phyloP scores from a whole-genome alignment of 768 basidiomycete genomes.

The Mycena chlorophos region DNA sequence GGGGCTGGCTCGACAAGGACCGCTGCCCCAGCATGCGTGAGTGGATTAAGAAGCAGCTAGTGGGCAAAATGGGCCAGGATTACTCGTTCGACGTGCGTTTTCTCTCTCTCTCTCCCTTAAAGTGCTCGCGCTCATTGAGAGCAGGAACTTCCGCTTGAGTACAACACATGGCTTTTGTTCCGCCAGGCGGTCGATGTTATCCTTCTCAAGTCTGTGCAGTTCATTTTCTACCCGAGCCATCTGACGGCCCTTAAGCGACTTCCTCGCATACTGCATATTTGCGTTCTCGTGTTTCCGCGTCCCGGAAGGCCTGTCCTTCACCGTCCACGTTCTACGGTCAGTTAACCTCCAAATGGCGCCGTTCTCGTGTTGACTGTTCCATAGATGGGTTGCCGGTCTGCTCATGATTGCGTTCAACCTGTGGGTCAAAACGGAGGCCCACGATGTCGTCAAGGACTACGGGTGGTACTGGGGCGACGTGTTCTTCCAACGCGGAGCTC shows the following conservation, averaged over 20 bases:
- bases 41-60: constrained; percentile 88
- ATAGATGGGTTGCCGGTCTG: constrained; percentile 84
- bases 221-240: background rate
- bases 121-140: constrained; percentile 4
- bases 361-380: constrained; percentile 6
- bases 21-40: constrained; percentile 60
- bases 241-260: constrained; percentile 61
- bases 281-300: constrained; percentile 91
- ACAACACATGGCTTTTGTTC: constrained; percentile 96
- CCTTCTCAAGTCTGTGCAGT: constrained; percentile 77
- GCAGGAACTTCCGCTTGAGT: constrained; percentile 89
- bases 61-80: constrained; percentile 91
- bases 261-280: constrained; percentile 92
- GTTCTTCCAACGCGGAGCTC: constrained; percentile 88
- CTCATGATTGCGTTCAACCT: constrained; percentile 90
- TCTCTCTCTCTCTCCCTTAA: constrained; percentile 4
- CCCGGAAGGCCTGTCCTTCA: constrained; percentile 70
- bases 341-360: constrained; percentile 13
- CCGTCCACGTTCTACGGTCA: constrained; percentile 77
- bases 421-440: constrained; percentile 98
- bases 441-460: constrained; percentile 96
- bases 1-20: constrained; percentile 86
- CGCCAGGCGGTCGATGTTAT: constrained; percentile 96
- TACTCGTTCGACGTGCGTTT: constrained; percentile 85
- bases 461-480: constrained; percentile 98